Base-by-base conservation (phyloP, 2,329 filamentous ascomycete species). In the Penicillium hordei region DNA sequence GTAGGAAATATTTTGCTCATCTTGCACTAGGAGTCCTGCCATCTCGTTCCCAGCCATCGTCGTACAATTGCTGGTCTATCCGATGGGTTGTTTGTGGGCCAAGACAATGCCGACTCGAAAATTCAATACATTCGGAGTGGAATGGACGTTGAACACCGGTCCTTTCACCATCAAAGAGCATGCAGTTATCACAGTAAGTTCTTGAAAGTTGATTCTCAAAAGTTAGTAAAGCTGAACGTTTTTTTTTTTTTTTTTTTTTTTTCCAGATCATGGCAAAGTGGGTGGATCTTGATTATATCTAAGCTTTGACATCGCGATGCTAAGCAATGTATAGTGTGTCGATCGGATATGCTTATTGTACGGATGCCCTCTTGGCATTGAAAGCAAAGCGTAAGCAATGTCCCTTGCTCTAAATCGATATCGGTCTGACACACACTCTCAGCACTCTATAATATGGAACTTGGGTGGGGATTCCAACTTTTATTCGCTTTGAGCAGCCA, bases 61-160 rank as follows among this genome's bases (percentile, higher is more conserved):
- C 12, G 77, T 85, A 48, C 83, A 86, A 69, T 77, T 86, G 52
- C 70, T 86, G 52, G 82, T 83, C 21, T 86, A 85, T 66, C 83
- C 83, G 1, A 50, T 72, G 1, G 70, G 71, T 19, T 65, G 69
- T 31, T 52, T 69, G 3, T 76, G 73, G 73, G 69, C 71, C 10
- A 65, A 59, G 43, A 57, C 69, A 12, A 63, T 76, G 53, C 72
- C 74, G n/a, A 68, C 52, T 8, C 64, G 60, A 45, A 55, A 65
- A 23, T 73, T 76, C 52, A 68, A 57, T n/a, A 65, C 65, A 2
- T 73, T 75, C 57, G 71, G 72, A 9, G 23, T 65, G 7, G 59
- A 53, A 13, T 76, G 71, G 69, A 70, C 66, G 5, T 59, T 73
- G 4, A 76, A 76, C 42, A 64, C 72, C 5, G 71, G 74, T 1